Base-by-base conservation (phyloP, 78 protist genomes). In the Diacronema lutheri region DNA sequence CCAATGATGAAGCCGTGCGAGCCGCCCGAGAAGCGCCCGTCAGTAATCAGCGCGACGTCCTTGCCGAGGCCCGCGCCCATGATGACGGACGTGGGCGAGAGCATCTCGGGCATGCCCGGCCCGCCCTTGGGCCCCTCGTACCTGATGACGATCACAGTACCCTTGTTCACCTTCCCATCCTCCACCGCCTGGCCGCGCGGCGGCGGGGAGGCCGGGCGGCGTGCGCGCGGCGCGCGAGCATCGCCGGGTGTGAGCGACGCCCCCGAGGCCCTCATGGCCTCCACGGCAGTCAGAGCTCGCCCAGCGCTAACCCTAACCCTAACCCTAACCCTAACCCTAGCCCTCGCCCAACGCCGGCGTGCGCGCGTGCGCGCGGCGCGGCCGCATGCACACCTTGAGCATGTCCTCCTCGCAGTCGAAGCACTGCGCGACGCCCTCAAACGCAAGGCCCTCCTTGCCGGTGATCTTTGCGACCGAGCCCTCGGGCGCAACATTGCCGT, bases 381-480 rank as follows among this genome's bases (percentile, higher is more conserved):
- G 50, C 50, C 16, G 50, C 50, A 7, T n/a, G 50, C 50, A 7
- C 50, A 44, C 50, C 50, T 44, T 44, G 58, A 85, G 71, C 55
- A 78, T 56, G 29, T 40, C 91, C 72, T 90, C 91, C 81, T 90
- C 93, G 4, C 69, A 23, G 41, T 90, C 93, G 64, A 85, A 90
- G 57, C 91, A 92, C 38, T 46, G 64, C 21, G 93, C 93, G 12
- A 50, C 11, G 4, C 93, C 93, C 50, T 82, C 57, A 60, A 88
- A 88, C 21, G 12, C 2, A 16, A 55, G 1, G 10, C 88, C 89
- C 68, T 89, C 90, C 80, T 93, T 93, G 69, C 95, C 95, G 7
- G 95, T 86, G 85, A 93, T 77, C 92, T 93, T 93, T 26, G 88
- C 91, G 25, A 93, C 95, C n/a, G 95, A n/a, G 57, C 93, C 93